Percentiles rank a stretch among this genome's conserved stretches.
phyloP scores from a whole-genome alignment of 306 rosid genomes.

The Casuarina equisetifolia region DNA sequence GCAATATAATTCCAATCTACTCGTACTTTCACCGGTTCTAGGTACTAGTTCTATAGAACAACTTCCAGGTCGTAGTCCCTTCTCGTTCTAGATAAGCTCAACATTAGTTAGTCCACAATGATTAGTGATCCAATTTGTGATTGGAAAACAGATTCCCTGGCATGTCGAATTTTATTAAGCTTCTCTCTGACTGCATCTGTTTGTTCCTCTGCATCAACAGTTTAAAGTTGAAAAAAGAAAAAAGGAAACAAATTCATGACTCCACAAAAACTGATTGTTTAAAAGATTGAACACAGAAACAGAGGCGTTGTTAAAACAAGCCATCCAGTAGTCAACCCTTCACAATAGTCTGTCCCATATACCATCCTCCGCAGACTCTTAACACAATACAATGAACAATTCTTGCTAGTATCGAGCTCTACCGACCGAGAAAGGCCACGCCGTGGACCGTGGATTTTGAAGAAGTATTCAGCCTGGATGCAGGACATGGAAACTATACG shows the following conservation, averaged over 20 bases:
- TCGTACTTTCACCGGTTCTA: too few relatives aligned
- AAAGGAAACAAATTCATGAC: conserved; percentile 32
- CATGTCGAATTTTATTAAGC: too few relatives aligned
- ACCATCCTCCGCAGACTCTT: conserved; percentile 34
- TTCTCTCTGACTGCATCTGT: too few relatives aligned
- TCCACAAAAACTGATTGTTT: conserved; percentile 66
- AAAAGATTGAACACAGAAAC: conserved; percentile 60
- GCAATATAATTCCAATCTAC: too few relatives aligned
- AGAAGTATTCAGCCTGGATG: conserved; percentile 40
- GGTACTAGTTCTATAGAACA: too few relatives aligned
- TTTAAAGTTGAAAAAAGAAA: conserved; percentile 1
- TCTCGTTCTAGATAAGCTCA: too few relatives aligned
- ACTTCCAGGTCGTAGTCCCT: too few relatives aligned
- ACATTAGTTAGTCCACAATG: too few relatives aligned
- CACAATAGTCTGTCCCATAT: conserved; percentile 33
- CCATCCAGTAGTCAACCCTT: conserved; percentile 42
- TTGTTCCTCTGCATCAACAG: too few relatives aligned
- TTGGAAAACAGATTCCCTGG: too few relatives aligned
- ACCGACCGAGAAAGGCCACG: conserved; percentile 52
- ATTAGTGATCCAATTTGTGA: too few relatives aligned
- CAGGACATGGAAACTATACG: conserved; percentile 63
- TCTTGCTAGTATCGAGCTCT: conserved; percentile 63
- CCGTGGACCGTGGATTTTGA: conserved; percentile 46
- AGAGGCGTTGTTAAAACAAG: conserved; percentile 34
- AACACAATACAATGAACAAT: conserved; percentile 42